Evolutionary conservation across 1,139 yeast species (phyloP).

Genomic region (Geotrichum siamense): DNA sequence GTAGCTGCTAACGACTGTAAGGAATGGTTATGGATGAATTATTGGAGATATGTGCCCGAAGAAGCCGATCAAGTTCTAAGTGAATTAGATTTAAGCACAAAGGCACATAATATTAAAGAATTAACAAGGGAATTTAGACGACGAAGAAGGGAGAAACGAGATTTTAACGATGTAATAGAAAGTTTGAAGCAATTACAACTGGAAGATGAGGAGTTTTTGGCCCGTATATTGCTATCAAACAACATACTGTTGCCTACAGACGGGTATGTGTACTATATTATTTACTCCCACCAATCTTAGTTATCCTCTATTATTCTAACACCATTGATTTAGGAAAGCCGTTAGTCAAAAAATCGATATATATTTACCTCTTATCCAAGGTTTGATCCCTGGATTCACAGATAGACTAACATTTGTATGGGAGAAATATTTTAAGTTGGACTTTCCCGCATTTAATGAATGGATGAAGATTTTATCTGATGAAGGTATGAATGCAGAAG

Average conservation of each 20-base stretch:
- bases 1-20: conserved; percentile 53
- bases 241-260: conserved; percentile 30
- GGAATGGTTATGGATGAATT: conserved; percentile 65
- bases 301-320: no score
- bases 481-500: no score
- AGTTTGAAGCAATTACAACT: conserved; percentile 1
- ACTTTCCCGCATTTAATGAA: no score
- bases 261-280: no score
- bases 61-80: conserved; percentile 23
- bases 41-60: conserved; percentile 49
- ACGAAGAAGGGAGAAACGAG: conserved; percentile 40
- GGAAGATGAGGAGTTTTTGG: conserved; percentile 22
- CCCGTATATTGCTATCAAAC: conserved; percentile 25
- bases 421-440: no score
- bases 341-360: no score
- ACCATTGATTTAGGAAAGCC: no score
- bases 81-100: conserved; percentile 18
- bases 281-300: no score
- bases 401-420: no score
- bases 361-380: no score
- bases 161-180: background rate
- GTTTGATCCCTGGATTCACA: no score
- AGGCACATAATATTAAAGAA: conserved; percentile 26
- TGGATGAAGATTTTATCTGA: no score
- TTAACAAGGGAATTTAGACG: conserved; percentile 35